These are phyloP conservation scores for Caloboletus firmus DNA, from an alignment of 1,284 basidiomycete genomes.

Conservation along the genomic window DNA sequence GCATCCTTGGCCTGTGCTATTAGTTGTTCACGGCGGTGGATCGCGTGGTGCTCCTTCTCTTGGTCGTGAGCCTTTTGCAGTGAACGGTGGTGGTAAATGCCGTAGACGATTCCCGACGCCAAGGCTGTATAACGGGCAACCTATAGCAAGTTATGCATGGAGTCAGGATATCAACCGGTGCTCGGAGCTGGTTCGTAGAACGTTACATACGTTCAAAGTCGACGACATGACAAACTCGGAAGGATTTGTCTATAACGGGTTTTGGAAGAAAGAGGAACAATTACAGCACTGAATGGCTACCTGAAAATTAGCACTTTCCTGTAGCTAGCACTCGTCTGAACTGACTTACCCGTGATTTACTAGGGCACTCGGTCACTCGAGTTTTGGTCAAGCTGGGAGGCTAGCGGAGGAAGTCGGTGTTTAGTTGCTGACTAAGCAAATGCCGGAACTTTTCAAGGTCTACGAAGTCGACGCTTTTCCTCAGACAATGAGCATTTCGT, in stretches of 20 bases:
- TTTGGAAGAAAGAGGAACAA: conserved; percentile 17
- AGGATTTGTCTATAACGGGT: conserved; percentile 12
- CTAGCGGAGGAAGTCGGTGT: conserved; percentile 32
- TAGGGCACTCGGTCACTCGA: conserved; percentile 7
- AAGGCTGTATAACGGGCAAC: conserved; percentile 96
- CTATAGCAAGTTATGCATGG: conserved; percentile 43
- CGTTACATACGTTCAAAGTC: conserved; percentile 57
- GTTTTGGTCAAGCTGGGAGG: conserved; percentile 14
- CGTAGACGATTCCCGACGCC: conserved; percentile 86
- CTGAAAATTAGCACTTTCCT: conserved; percentile 8
- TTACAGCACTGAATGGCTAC: conserved; percentile 15
- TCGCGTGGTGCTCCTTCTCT: conserved; percentile 65
- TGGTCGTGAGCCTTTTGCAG: conserved; percentile 82
- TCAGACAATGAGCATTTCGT: background rate
- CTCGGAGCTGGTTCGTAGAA: background rate
- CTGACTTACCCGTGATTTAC: conserved; percentile 15
- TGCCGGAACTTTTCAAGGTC: background rate
- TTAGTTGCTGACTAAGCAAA: conserved; percentile 32
- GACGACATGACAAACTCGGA: conserved; percentile 50
- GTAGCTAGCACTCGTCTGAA: background rate
- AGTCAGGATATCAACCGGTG: conserved; percentile 18
- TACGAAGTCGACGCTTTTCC: background rate
- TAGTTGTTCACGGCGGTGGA: conserved; percentile 74
- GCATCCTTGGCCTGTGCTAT: conserved; percentile 89
- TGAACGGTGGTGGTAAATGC: conserved; percentile 89